Evolutionary conservation across 805 yeast species (phyloP).

Genomic region (Kuraishia ogatae): DNA sequence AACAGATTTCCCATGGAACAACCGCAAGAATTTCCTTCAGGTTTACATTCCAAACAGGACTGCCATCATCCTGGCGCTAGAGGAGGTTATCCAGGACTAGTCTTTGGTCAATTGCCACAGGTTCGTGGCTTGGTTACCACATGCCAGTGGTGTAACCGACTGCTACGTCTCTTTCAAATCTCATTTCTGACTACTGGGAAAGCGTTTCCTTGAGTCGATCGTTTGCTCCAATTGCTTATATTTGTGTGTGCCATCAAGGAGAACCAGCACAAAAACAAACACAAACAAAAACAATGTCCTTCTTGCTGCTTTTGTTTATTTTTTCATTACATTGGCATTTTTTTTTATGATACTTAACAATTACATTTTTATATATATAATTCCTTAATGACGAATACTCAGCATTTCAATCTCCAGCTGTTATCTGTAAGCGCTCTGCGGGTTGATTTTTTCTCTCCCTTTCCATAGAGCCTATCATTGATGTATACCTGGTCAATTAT

Average conservation of each 20-base stretch:
- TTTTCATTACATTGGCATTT: background rate
- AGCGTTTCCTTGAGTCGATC: background rate
- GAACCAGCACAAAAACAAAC: too few species aligned
- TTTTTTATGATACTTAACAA: too few species aligned
- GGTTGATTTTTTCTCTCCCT: too few species aligned
- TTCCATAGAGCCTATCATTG: too few species aligned
- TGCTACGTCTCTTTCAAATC: background rate
- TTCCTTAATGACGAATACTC: background rate
- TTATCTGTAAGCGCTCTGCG: too few species aligned
- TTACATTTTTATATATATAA: background rate
- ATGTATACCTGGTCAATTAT: too few species aligned
- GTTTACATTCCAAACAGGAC: constrained; percentile 76
- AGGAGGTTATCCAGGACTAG: constrained; percentile 4
- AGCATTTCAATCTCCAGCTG: background rate
- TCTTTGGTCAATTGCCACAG: background rate
- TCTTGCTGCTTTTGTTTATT: background rate
- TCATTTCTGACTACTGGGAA: too few species aligned
- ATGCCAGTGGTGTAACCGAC: too few species aligned
- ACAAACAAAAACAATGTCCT: background rate
- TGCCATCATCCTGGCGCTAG: constrained; percentile 51
- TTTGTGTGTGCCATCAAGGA: background rate
- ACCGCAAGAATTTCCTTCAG: constrained; percentile 66
- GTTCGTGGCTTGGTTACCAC: too few species aligned
- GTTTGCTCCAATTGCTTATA: background rate
- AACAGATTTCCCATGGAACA: constrained; percentile 72